A percentile compares a stretch with the other conserved stretches of the same genome.
Evolutionary conservation across 2,329 filamentous ascomycete genomes (phyloP).

Genomic region (Clathrospora elynae): DNA sequence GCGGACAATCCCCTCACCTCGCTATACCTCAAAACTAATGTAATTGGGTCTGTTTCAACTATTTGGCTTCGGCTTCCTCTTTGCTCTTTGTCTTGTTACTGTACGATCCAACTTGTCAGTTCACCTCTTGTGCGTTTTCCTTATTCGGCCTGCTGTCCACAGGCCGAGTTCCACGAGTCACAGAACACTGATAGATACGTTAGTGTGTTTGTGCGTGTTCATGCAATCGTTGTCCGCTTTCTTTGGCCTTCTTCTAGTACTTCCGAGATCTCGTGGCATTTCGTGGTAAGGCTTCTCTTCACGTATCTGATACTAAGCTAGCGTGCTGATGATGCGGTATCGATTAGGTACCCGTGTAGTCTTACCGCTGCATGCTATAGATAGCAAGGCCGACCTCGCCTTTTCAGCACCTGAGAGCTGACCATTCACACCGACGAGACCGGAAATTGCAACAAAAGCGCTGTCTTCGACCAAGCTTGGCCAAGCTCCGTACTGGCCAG

Average conservation of each 20-base stretch:
- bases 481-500: constrained; percentile 9
- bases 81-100: constrained; percentile 21
- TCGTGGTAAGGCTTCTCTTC: constrained; percentile 23
- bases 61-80: constrained; percentile 28
- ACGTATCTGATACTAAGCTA: constrained; percentile 17
- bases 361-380: constrained; percentile 27
- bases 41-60: constrained; percentile 12
- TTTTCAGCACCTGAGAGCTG: constrained; percentile 12
- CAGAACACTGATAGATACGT: constrained; percentile 18
- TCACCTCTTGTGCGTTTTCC: constrained; percentile 18
- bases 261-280: constrained; percentile 35
- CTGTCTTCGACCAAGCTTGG: constrained; percentile 3
- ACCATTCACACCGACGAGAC: constrained; percentile 20
- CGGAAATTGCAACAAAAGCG: constrained; percentile 10
- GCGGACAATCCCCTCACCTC: constrained; percentile 5
- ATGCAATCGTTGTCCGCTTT: constrained; percentile 28
- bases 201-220: constrained; percentile 43
- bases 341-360: constrained; percentile 19
- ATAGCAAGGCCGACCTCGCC: constrained; percentile 21
- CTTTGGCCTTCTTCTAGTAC: constrained; percentile 15
- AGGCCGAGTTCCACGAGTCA: constrained; percentile 28
- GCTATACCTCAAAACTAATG: constrained; percentile 1
- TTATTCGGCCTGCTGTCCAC: constrained; percentile 10
- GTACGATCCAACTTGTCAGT: constrained; percentile 12
- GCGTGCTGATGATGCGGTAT: constrained; percentile 27